Evolutionary conservation across 2,329 filamentous ascomycete species (phyloP), one percentile per base, ranked within the genome.

Genomic region (Aspergillus sp.): DNA sequence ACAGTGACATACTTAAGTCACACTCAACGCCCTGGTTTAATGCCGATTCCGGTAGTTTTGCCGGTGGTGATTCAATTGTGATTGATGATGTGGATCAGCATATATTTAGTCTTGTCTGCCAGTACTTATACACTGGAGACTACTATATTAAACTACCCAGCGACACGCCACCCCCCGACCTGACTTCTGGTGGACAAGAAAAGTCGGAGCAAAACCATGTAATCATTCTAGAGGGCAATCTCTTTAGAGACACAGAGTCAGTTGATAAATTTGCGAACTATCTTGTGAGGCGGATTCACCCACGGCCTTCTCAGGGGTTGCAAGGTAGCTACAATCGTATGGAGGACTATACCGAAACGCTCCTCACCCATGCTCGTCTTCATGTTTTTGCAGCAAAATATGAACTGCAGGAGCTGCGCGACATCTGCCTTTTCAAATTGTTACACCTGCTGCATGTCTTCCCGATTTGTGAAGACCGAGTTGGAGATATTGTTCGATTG

Each of bases 101-200:
- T 49, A 49, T 22, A 49, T 49, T 49, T 49, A 49, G 47, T 26
- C 32, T 61, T 47, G 34, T 47, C 30, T 26, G 44, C 53, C 44
- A 49, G 47, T 49, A 39, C 47, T 26, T 49, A 24, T 49, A 49
- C 34, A 36, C 32, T 48, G 30, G 47, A 38, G 47, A 48, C 47
- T 48, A 38, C 47, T 48, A 17, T 38, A 38, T 48, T 20, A 48
- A 1, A 20, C 12, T 36, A 13, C 47, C 30, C 18, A 20, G 17
- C 17, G 30, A 48, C 17, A 48, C 47, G 5, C 47, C 47, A 48
- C 47, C 47, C 2, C 47, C 32, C 7, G 30, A 15, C 13, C 47
- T 48, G 18, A 39, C 30, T 39, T 36, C 30, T 38, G 47, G 32
- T 39, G 47, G 32, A 49, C 47, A n/a, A 38, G 47, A 49, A 39